These are phyloP conservation scores for Ogataea nonfermentans DNA, from an alignment of 805 yeast genomes.

Conservation along the genomic window DNA sequence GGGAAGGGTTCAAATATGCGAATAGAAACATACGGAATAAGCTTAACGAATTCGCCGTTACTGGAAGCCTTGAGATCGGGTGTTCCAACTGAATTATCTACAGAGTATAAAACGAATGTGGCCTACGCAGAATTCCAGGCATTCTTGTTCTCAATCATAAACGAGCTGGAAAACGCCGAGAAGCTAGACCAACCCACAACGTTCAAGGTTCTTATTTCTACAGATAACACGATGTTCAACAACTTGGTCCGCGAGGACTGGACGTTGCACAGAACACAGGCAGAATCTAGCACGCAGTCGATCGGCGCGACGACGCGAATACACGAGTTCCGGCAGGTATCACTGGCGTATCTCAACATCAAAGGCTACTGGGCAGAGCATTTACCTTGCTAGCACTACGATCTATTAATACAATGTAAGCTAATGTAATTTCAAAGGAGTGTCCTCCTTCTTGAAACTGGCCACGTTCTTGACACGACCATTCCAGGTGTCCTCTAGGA, in stretches of 20 bases:
- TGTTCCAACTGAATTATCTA: constrained; percentile 10
- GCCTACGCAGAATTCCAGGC: constrained; percentile 29
- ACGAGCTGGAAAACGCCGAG: constrained; percentile 20
- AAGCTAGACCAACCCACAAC: constrained; percentile 13
- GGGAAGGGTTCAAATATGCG: constrained; percentile 1
- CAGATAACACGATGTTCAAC: constrained; percentile 19
- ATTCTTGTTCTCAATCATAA: constrained; percentile 26
- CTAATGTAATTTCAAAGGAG: constrained; percentile 22
- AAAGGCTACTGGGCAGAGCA: constrained; percentile 26
- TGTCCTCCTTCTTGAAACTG: constrained; percentile 18
- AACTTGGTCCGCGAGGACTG: constrained; percentile 23
- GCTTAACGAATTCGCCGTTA: constrained; percentile 29
- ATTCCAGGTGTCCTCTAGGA: constrained; percentile 28
- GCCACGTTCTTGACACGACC: constrained; percentile 15
- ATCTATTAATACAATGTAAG: constrained; percentile 9
- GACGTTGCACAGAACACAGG: constrained; percentile 22
- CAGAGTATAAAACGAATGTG: constrained; percentile 11
- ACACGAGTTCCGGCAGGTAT: constrained; percentile 23
- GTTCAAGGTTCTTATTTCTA: constrained; percentile 27
- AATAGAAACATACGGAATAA: constrained; percentile 28
- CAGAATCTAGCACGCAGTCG: constrained; percentile 8
- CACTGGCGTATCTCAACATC: constrained; percentile 27
- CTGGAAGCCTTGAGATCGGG: constrained; percentile 20
- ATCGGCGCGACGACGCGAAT: constrained; percentile 18
- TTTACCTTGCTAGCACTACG: constrained; percentile 7